Conservation (phyloP, 2,329 filamentous ascomycete species). For the Exophiala sideris region DNA sequence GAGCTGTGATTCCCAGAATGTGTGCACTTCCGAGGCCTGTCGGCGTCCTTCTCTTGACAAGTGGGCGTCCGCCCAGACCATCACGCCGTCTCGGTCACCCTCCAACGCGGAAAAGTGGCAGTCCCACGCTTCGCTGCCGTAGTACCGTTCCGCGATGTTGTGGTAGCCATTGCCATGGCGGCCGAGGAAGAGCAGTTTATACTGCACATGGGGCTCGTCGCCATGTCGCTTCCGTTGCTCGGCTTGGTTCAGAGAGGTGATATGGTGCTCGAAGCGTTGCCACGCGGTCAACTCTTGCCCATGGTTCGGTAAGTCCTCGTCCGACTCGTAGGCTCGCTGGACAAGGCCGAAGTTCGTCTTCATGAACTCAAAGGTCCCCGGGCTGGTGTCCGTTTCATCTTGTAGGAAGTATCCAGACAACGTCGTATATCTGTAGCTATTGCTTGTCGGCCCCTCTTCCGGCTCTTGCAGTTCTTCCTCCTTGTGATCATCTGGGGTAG, state of each 20-base stretch:
- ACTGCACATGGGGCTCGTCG: constrained; percentile 34
- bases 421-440: too few relatives aligned
- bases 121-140: constrained; percentile 60
- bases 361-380: constrained; percentile 45
- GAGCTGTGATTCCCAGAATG: constrained; percentile 52
- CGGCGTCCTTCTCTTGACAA: constrained; percentile 52
- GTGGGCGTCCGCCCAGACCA: constrained; percentile 57
- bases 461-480: not conserved
- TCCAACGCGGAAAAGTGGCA: constrained; percentile 59
- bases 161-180: constrained; percentile 61
- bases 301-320: constrained; percentile 28
- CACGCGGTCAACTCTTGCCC: constrained; percentile 49
- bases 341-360: constrained; percentile 50
- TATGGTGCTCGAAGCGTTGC: constrained; percentile 52
- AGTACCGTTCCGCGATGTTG: constrained; percentile 59
- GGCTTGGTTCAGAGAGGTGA: constrained; percentile 45
- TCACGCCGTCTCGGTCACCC: constrained; percentile 48
- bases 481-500: not conserved
- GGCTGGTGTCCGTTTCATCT: constrained; percentile 47
- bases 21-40: constrained; percentile 49
- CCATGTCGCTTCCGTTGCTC: constrained; percentile 21
- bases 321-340: constrained; percentile 42
- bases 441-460: too few relatives aligned
- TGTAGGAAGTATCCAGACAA: constrained; percentile 35
- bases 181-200: constrained; percentile 58